Percentiles rank a stretch among this genome's conserved stretches.
phyloP scores from a whole-genome alignment of 306 rosid species.

The Quercus agrifolia region DNA sequence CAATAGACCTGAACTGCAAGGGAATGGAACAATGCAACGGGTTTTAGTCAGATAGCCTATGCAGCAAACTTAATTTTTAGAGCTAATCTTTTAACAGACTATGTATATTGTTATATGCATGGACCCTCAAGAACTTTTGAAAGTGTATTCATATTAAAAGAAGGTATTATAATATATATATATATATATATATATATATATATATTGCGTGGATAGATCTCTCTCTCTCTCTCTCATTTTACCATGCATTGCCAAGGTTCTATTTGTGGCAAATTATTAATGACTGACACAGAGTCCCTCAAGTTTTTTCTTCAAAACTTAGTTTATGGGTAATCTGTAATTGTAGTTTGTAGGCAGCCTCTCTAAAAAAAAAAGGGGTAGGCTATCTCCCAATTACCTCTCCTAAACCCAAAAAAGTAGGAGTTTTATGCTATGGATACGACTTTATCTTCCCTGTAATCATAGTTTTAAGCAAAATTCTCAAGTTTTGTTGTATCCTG shows the following conservation, averaged over 20 bases:
- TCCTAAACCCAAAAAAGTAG: no score
- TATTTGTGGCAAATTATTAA: not conserved
- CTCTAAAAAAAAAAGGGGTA: no score
- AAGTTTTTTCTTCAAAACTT: not conserved
- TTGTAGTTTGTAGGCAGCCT: not conserved
- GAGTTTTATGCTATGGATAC: no score
- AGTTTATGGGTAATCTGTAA: not conserved
- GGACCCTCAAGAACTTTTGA: constrained; percentile 31
- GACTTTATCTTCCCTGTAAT: no score
- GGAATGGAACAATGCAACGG: constrained; percentile 17
- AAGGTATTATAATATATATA: constrained; percentile 21
- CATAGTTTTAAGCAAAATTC: not conserved
- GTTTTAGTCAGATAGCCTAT: constrained; percentile 17
- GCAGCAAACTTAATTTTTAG: constrained; percentile 26
- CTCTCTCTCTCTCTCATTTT: not conserved
- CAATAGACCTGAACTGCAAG: constrained; percentile 58
- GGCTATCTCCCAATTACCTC: no score
- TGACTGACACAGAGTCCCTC: not conserved
- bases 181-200: not conserved
- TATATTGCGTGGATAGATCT: constrained; percentile 24
- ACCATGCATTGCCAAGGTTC: not conserved
- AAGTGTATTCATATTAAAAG: constrained; percentile 40
- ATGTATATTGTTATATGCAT: constrained; percentile 42
- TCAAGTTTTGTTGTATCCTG: not conserved
- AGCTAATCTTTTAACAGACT: constrained; percentile 31